Evolutionary conservation across 306 rosid genomes (phyloP).

Genomic region (Abrus pulchellus): DNA sequence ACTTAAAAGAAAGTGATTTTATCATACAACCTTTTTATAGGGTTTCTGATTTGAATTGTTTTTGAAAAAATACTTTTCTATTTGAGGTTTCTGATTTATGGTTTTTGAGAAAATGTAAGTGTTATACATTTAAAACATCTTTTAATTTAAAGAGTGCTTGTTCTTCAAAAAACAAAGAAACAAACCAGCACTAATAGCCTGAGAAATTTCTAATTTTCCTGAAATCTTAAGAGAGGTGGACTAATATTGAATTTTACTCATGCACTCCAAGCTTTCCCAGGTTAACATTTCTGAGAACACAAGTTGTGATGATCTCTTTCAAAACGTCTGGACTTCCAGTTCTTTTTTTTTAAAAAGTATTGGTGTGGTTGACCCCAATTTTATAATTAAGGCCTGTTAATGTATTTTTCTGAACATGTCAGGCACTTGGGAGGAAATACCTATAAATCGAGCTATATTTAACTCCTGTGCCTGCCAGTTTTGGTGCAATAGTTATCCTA

Average conservation of each 20-base stretch:
- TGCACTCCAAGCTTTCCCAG: background rate
- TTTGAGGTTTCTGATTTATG: no score
- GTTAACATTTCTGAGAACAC: background rate
- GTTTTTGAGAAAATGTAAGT: no score
- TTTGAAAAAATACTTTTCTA: background rate
- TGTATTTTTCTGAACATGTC: conserved; percentile 7
- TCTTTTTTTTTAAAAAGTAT: conserved; percentile 20
- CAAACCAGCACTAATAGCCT: no score
- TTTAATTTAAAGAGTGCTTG: no score
- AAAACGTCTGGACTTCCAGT: background rate
- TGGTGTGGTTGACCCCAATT: conserved; percentile 1
- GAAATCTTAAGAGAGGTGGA: background rate
- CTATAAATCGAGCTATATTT: conserved; percentile 4
- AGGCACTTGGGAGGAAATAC: background rate
- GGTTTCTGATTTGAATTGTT: background rate
- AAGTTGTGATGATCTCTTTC: conserved; percentile 14
- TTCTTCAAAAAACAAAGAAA: no score
- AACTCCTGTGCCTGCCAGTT: background rate
- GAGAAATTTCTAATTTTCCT: background rate
- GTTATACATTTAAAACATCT: no score
- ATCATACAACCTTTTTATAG: background rate
- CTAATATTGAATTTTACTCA: background rate
- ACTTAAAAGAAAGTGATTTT: background rate
- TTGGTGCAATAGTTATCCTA: conserved; percentile 6
- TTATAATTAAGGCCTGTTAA: background rate